phyloP scores from a whole-genome alignment of 352 stramenopile species.

The Phytophthora podocarpi region DNA sequence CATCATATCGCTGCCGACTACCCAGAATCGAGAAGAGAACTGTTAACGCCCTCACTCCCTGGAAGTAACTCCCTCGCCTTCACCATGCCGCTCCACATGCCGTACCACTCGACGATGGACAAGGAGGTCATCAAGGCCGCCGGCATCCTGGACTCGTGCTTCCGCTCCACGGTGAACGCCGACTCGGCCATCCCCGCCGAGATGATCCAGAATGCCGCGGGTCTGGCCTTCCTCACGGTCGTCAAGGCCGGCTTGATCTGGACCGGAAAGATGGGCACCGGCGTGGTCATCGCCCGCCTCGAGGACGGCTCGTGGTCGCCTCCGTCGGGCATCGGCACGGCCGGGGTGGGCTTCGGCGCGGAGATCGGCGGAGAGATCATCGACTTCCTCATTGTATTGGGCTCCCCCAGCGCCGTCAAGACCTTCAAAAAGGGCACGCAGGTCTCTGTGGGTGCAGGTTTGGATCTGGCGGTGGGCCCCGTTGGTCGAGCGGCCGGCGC shows the following conservation, averaged over 20 bases:
- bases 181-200: constrained; percentile 83
- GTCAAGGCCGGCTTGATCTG: constrained; percentile 87
- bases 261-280: constrained; percentile 85
- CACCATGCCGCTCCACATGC: constrained; percentile 84
- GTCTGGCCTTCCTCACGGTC: constrained; percentile 87
- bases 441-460: constrained; percentile 73
- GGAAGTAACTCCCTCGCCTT: neutral
- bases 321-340: constrained; percentile 82
- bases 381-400: constrained; percentile 90
- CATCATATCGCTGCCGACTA: constrained; percentile 20
- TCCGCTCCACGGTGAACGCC: constrained; percentile 70
- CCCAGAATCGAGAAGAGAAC: constrained; percentile 14
- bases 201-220: constrained; percentile 75
- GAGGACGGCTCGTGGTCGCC: constrained; percentile 85
- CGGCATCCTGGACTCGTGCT: constrained; percentile 87
- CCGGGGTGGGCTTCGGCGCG: constrained; percentile 80
- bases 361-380: constrained; percentile 88
- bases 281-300: constrained; percentile 80
- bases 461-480: constrained; percentile 80
- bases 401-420: constrained; percentile 69
- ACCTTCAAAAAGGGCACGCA: constrained; percentile 88
- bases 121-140: constrained; percentile 85
- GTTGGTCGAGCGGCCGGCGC: constrained; percentile 71
- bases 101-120: constrained; percentile 88
- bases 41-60: too few relatives aligned